phyloP scores from a whole-genome alignment of 164 flowering plant genomes.

The Paratinospora sagittata region DNA sequence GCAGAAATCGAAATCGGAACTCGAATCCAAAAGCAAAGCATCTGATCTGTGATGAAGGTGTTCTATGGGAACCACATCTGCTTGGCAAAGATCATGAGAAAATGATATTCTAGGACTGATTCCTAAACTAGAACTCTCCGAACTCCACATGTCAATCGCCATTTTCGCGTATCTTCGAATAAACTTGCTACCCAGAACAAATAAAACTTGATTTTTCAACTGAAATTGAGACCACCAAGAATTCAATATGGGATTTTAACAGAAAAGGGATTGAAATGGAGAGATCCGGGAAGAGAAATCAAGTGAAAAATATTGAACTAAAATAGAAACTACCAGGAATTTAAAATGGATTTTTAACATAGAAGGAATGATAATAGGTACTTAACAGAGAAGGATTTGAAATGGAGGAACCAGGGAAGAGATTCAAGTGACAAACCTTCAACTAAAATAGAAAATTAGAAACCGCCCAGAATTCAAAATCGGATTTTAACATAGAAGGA shows the following conservation, averaged over 20 bases:
- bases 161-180: constrained; percentile 14
- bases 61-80: constrained; percentile 21
- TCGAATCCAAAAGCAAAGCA: constrained; percentile 27
- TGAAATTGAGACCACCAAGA: too few species aligned
- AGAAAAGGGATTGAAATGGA: too few species aligned
- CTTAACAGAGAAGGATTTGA: neutral
- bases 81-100: constrained; percentile 53
- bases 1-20: constrained; percentile 59
- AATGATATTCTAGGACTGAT: constrained; percentile 75
- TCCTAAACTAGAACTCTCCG: constrained; percentile 35
- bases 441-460: too few species aligned
- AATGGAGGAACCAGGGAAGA: neutral
- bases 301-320: too few species aligned
- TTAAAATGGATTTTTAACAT: too few species aligned
- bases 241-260: too few species aligned
- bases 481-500: too few species aligned
- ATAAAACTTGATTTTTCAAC: too few species aligned
- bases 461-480: too few species aligned
- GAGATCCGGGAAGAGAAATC: too few species aligned
- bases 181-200: too few species aligned
- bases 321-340: neutral
- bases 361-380: too few species aligned
- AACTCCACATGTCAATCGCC: constrained; percentile 53
- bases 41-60: constrained; percentile 33
- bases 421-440: neutral